Base-by-base conservation (phyloP, 2,329 filamentous ascomycete species). In the Aspergillus sp. region DNA sequence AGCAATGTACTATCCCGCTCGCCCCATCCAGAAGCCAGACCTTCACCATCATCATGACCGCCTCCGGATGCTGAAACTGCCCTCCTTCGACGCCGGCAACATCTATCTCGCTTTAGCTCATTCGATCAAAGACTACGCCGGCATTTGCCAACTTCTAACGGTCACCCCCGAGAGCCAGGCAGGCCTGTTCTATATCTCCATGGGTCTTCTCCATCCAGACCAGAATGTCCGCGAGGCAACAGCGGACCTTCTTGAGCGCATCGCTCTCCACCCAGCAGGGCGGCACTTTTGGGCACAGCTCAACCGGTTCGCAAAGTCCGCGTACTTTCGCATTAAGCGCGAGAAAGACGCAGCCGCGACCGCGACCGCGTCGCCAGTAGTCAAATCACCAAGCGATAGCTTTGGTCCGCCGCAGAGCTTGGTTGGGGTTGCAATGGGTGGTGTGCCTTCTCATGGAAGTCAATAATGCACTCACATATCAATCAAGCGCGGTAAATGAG, bases 21-120 rank as follows among this genome's bases (percentile, higher is more conserved):
- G 69, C 42, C 72, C 70, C 57, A 70, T 77, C 64, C 75, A 75
- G 69, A 69, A 71, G 51, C 66, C 79, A 24, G 95, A 99, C 71
- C 79, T 99, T 9, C 87, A 93, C 65, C 93, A 98, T 74, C 88
- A 97, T 72, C 91, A 97, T 73, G 93, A 98, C 75, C 90, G 92
- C 8, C 82, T 99, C 5, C 88, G 93, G 20, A 89, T 89, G 59
- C 84, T 96, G 61, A 90, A 91, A 56, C 82, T 98, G 1, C 87
- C 85, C 2, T 86, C 90, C 3, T 79, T 86, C 4, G 89, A 93
- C 62, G 89, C 89, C 54, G 89, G 87, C 15, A 89, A 93, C 51
- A 89, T 99, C 42, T 99, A 97, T 70, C 78, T 95, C 19, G 88
- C 91, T 1, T 83, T 99, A 19, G 80, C 88, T 13, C 86, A 87